Base-by-base conservation (phyloP, 192 early-diverging fungal genomes). In the Coemansia sp. region DNA sequence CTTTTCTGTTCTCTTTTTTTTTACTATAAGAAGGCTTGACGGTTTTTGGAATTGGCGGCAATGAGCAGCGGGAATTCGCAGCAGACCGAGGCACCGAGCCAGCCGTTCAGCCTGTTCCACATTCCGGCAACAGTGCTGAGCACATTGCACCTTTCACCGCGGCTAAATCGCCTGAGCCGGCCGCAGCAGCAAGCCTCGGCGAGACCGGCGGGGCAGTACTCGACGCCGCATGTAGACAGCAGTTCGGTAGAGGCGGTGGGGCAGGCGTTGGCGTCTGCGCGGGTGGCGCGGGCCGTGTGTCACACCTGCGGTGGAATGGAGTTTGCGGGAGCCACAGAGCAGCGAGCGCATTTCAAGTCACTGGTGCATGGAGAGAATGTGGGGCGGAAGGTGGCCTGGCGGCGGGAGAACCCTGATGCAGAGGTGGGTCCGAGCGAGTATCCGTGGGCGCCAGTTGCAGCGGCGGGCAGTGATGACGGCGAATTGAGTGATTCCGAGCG, bases 291-390 rank as follows among this genome's bases (percentile, higher is more conserved):
- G 13, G 30, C 68, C 0, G 50, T 47, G 1, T 72, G 68, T 44
- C 47, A 60, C 17, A 56, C 61, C 3, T 72, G 68, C 38, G 68
- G 68, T 5, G 62, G 64, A 0, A 31, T 51, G n/a, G 54, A 49
- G 42, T 74, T 74, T 54, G 47, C 33, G 10, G 38, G 30, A 20
- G 25, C 38, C 2, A 42, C 39, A 5, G 31, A 54, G 38, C 70
- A 66, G 42, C 53, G 70, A 0, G 23, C 22, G 16, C 70, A 74
- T 29, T 58, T 57, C 25, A 56, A 51, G 35, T 43, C 63, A 0
- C 9, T 5, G 0, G 17, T 30, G 51, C 70, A 74, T 30, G 40
- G 31, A 8, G 19, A 12, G 4, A 74, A 74, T 10, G 38, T 62
- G 16, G 41, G 35, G 0, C 32, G 56, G 22, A 72, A 56, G 41